A percentile compares a stretch with the other conserved stretches of the same genome.
phyloP scores from a whole-genome alignment of 2,329 filamentous ascomycete species.

The Emmonsiellopsis sp. region DNA sequence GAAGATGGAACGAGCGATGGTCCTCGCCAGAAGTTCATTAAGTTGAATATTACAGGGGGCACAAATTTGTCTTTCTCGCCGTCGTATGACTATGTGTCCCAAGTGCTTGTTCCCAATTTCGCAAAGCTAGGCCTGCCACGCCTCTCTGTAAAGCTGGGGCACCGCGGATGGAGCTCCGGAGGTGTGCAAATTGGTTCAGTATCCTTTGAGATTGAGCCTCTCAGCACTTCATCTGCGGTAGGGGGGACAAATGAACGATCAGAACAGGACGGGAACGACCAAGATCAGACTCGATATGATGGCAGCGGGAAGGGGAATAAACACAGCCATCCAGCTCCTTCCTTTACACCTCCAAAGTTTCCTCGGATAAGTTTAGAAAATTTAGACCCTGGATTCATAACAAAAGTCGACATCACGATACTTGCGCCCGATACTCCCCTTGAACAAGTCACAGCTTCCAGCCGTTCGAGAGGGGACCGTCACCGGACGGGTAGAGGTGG shows the following conservation, averaged over 20 bases:
- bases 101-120: conserved; percentile 49
- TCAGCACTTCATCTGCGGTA: conserved; percentile 14
- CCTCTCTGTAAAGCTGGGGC: conserved; percentile 34
- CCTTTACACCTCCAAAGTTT: conserved; percentile 14
- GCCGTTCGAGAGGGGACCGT: background rate
- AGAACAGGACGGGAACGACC: conserved; percentile 3
- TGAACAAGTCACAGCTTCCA: background rate
- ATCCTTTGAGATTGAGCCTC: conserved; percentile 40
- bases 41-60: conserved; percentile 45
- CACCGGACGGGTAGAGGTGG: conserved; percentile 2
- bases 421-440: conserved; percentile 25
- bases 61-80: conserved; percentile 50
- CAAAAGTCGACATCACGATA: conserved; percentile 29
- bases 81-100: conserved; percentile 47
- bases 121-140: conserved; percentile 41
- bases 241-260: background rate
- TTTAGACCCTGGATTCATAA: conserved; percentile 23
- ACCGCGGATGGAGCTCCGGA: conserved; percentile 48
- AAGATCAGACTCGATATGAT: no score
- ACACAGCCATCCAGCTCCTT: background rate
- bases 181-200: conserved; percentile 39
- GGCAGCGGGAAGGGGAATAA: background rate
- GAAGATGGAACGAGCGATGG: conserved; percentile 2
- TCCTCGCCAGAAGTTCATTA: conserved; percentile 15
- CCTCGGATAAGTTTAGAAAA: conserved; percentile 24